These are phyloP conservation scores for Saccharomycopsis microspora DNA, from an alignment of 805 yeast genomes.

Conservation along the genomic window DNA sequence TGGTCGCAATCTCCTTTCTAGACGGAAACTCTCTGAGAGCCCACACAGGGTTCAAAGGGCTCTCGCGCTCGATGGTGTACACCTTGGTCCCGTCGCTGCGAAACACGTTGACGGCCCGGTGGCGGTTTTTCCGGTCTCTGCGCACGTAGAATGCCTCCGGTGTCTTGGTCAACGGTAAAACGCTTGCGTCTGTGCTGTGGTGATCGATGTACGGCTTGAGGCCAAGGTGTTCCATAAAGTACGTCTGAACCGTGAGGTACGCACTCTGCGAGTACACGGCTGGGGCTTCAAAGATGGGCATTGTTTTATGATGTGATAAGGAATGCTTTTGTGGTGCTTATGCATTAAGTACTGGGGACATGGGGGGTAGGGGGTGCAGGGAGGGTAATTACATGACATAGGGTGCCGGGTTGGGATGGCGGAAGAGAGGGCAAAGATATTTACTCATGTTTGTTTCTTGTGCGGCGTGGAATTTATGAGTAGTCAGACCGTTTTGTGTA, in stretches of 20 bases:
- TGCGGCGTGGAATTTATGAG: no score
- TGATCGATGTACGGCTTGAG: constrained; percentile 28
- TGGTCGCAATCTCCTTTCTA: constrained; percentile 37
- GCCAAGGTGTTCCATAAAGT: constrained; percentile 31
- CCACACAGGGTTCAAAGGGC: constrained; percentile 41
- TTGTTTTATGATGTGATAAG: constrained; percentile 11
- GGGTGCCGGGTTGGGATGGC: no score
- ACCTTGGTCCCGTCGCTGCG: constrained; percentile 29
- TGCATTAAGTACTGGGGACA: no score
- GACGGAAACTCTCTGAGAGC: constrained; percentile 32
- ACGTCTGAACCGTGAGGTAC: constrained; percentile 29
- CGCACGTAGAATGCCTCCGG: constrained; percentile 37
- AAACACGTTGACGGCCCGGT: constrained; percentile 38
- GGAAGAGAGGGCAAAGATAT: no score
- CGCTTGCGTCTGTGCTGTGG: constrained; percentile 29
- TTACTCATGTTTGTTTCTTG: no score
- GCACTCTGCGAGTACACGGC: constrained; percentile 34
- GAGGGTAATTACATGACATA: no score
- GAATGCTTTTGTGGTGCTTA: no score
- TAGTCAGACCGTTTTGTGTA: no score
- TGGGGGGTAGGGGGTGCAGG: no score
- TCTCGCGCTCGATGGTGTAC: constrained; percentile 40
- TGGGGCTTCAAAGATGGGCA: constrained; percentile 36
- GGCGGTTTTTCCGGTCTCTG: constrained; percentile 35
- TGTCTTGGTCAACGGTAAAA: constrained; percentile 28